These are phyloP conservation scores for Paecilomyces dactylethromorphus DNA, from an alignment of 2,329 filamentous ascomycete species.

Conservation along the genomic window DNA sequence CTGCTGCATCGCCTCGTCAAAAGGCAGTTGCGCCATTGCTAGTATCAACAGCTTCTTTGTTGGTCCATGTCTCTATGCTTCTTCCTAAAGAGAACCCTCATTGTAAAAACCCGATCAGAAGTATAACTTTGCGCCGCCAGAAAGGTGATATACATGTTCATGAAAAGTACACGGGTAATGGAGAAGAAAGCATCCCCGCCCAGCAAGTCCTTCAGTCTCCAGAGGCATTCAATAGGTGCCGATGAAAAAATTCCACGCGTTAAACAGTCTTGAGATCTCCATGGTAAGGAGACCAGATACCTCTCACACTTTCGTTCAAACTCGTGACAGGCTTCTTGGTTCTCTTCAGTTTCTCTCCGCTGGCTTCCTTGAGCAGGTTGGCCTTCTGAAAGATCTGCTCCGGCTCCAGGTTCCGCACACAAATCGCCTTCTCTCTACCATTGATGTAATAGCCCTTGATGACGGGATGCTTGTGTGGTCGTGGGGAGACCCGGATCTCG, in stretches of 20 bases:
- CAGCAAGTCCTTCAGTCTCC: constrained; percentile 12
- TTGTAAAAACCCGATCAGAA: not conserved
- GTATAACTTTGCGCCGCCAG: not conserved
- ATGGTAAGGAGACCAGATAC: constrained; percentile 60
- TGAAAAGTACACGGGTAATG: not conserved
- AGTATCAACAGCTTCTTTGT: not conserved
- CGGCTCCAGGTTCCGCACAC: constrained; percentile 77
- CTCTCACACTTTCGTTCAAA: constrained; percentile 58
- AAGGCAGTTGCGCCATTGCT: not conserved
- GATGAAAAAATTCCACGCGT: constrained; percentile 8
- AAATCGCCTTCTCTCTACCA: constrained; percentile 75
- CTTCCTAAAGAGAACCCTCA: not conserved
- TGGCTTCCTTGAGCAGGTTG: constrained; percentile 41
- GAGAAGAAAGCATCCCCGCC: not conserved
- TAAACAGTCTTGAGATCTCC: constrained; percentile 47
- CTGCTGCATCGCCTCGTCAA: not conserved
- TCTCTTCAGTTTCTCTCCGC: constrained; percentile 44
- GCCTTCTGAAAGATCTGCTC: constrained; percentile 76
- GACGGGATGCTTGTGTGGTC: constrained; percentile 83
- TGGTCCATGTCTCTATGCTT: not conserved
- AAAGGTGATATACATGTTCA: not conserved
- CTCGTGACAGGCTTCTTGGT: constrained; percentile 54
- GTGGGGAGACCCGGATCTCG: constrained; percentile 85
- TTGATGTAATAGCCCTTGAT: constrained; percentile 91
- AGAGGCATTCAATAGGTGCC: constrained; percentile 2